Conservation (phyloP, 257 asterid species). For the Salvia rosmarinus region DNA sequence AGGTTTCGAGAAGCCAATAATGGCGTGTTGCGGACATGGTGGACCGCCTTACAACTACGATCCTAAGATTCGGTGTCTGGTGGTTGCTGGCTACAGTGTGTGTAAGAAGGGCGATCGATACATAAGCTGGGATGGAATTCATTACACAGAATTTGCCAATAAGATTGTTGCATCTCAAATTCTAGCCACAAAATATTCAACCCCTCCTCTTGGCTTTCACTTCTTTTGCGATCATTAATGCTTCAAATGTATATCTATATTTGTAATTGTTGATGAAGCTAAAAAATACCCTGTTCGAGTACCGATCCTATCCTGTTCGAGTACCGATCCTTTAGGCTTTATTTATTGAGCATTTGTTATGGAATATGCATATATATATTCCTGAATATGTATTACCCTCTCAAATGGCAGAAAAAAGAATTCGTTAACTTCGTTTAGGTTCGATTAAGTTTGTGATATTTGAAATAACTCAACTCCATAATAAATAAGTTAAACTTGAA, state of each 20-base stretch:
- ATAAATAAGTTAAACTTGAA: no score
- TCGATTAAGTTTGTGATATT: no score
- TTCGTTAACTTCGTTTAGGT: no score
- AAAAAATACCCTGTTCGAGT: no score
- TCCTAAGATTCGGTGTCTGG: constrained; percentile 39
- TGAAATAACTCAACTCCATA: no score
- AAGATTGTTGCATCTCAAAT: constrained; percentile 8
- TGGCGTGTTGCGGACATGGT: constrained; percentile 68
- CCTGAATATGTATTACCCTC: no score
- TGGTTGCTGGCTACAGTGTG: constrained; percentile 24
- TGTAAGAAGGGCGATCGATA: constrained; percentile 38
- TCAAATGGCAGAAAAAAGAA: no score
- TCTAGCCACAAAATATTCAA: neutral
- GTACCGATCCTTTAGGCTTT: no score
- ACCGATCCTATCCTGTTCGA: no score
- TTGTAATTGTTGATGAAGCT: no score
- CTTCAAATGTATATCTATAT: neutral
- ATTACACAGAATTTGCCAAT: constrained; percentile 41
- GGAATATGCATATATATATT: no score
- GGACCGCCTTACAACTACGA: constrained; percentile 55
- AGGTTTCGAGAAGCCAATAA: constrained; percentile 55
- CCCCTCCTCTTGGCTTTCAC: neutral
- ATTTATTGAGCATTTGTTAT: no score
- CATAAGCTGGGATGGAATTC: constrained; percentile 65
- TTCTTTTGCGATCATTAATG: constrained; percentile 7